These are phyloP conservation scores for Papiliotrema fonsecae DNA, from an alignment of 1,284 basidiomycete genomes.

Conservation along the genomic window DNA sequence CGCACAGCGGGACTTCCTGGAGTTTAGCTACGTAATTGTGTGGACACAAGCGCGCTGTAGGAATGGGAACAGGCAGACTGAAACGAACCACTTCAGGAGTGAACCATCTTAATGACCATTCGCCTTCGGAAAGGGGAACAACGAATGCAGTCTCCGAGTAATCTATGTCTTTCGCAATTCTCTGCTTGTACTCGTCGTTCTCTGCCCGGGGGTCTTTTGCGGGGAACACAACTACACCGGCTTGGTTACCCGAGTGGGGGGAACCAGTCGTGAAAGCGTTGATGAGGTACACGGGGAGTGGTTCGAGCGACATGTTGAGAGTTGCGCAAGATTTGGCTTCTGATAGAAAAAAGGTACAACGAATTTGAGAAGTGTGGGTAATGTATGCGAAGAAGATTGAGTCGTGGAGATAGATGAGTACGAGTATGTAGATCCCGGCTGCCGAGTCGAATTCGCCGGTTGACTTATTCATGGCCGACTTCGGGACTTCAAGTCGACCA, in stretches of 20 bases:
- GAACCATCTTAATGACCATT: constrained; percentile 36
- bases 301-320: not conserved
- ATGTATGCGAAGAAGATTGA: not conserved
- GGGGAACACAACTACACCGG: constrained; percentile 32
- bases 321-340: not conserved
- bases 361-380: too few relatives aligned
- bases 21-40: not conserved
- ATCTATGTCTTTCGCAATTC: constrained; percentile 32
- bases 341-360: too few relatives aligned
- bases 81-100: constrained; percentile 31
- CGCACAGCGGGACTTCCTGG: constrained; percentile 38
- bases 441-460: too few relatives aligned
- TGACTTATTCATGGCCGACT: too few relatives aligned
- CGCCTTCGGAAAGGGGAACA: constrained; percentile 17
- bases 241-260: constrained; percentile 38
- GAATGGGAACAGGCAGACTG: not conserved
- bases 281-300: constrained; percentile 24
- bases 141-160: constrained; percentile 39
- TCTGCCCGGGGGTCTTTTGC: constrained; percentile 15
- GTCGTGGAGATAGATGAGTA: too few relatives aligned
- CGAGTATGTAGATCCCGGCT: too few relatives aligned
- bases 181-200: constrained; percentile 25
- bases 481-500: too few relatives aligned
- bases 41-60: not conserved
- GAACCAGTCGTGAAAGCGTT: constrained; percentile 33